A percentile compares a stretch with the other conserved stretches of the same genome.
phyloP scores from a whole-genome alignment of 2,329 filamentous ascomycete species.

The Leptographium galeiforme region DNA sequence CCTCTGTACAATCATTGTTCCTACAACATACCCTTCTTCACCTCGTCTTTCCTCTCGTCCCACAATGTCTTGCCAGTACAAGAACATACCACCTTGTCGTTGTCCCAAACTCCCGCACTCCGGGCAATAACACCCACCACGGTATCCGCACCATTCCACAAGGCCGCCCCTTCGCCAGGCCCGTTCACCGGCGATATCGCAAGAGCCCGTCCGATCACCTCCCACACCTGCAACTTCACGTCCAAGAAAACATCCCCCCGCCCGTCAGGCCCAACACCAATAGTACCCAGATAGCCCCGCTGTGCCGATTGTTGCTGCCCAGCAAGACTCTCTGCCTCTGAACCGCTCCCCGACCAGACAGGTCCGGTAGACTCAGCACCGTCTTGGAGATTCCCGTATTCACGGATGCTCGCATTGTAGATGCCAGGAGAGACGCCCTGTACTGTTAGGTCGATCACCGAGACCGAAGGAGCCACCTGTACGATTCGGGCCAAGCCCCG shows the following conservation, averaged over 20 bases:
- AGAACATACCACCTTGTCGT: conserved; percentile 95
- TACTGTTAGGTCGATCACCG: conserved; percentile 77
- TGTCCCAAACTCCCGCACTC: conserved; percentile 97
- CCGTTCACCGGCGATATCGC: conserved; percentile 60
- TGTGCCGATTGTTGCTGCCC: conserved; percentile 28
- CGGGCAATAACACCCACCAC: conserved; percentile 87
- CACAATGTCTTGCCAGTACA: conserved; percentile 97
- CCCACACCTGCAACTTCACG: conserved; percentile 77
- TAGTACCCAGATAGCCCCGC: conserved; percentile 56
- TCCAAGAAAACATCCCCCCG: conserved; percentile 71
- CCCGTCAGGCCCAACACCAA: conserved; percentile 64
- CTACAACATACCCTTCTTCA: conserved; percentile 77
- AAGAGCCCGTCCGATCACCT: conserved; percentile 87
- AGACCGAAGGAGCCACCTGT: conserved; percentile 65
- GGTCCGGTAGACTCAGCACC: conserved; percentile 74
- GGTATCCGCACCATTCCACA: conserved; percentile 69
- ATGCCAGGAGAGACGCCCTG: conserved; percentile 67
- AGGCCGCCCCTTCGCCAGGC: conserved; percentile 33
- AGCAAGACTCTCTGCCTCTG: conserved; percentile 16
- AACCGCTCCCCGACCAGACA: conserved; percentile 50
- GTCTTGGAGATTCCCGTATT: conserved; percentile 73
- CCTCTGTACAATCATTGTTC: background rate
- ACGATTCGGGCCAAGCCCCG: conserved; percentile 88
- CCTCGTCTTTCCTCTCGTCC: conserved; percentile 89
- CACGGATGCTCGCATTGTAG: conserved; percentile 74